A percentile compares a stretch with the other conserved stretches of the same genome.
Evolutionary conservation across 208 protist species (phyloP).

Genomic region (Trypanosoma avium): DNA sequence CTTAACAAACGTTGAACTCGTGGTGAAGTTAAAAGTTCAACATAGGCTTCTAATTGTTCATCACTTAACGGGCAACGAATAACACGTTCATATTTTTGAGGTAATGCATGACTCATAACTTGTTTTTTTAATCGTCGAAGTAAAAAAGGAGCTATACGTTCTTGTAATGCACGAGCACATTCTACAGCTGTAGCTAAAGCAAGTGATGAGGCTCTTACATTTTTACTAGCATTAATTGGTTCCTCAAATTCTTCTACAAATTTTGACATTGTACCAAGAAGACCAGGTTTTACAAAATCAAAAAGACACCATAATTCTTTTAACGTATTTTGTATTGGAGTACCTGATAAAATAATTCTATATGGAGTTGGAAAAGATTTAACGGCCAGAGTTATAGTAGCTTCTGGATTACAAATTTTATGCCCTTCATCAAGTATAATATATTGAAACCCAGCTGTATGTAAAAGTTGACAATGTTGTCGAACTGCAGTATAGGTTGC

Average conservation of each 20-base stretch:
- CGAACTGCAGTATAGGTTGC: constrained; percentile 94
- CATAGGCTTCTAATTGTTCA: constrained; percentile 92
- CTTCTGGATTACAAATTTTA: constrained; percentile 96
- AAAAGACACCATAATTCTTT: constrained; percentile 99
- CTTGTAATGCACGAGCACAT: constrained; percentile 91
- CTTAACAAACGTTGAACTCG: constrained; percentile 64
- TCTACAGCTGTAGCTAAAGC: constrained; percentile 94
- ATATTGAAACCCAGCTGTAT: constrained; percentile 88
- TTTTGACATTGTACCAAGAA: constrained; percentile 87
- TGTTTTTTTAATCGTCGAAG: constrained; percentile 96
- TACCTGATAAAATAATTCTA: constrained; percentile 95
- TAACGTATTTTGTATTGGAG: constrained; percentile 98
- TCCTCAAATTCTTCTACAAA: constrained; percentile 84
- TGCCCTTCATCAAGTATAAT: constrained; percentile 98
- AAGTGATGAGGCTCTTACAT: constrained; percentile 84
- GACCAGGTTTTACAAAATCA: constrained; percentile 98
- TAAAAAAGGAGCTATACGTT: constrained; percentile 95
- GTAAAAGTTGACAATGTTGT: constrained; percentile 53
- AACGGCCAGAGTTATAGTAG: constrained; percentile 92
- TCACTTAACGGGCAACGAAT: constrained; percentile 95
- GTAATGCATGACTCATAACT: constrained; percentile 85
- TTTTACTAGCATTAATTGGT: constrained; percentile 89
- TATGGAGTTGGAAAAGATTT: constrained; percentile 95
- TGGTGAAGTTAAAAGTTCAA: constrained; percentile 77
- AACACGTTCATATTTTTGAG: constrained; percentile 96